Percentiles rank a stretch among this genome's conserved stretches.
These are phyloP conservation scores for Escallonia rubra DNA, from an alignment of 129 eudicot species.

Conservation along the genomic window DNA sequence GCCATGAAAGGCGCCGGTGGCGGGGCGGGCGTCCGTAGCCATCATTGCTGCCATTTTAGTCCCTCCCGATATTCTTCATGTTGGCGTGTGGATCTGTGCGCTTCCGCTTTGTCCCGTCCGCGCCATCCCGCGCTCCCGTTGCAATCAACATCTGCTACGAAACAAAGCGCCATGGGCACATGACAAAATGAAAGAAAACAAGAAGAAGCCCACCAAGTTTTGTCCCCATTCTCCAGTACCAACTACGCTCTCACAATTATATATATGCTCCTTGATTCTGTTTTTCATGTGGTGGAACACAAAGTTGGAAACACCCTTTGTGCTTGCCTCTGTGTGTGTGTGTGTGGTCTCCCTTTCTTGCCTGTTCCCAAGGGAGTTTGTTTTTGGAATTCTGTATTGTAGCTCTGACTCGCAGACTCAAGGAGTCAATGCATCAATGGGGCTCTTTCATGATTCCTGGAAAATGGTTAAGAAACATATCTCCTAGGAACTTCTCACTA, in stretches of 20 bases:
- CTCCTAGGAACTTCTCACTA: no score
- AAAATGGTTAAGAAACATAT: no score
- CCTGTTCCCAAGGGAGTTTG: neutral
- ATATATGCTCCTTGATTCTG: neutral
- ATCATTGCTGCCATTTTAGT: neutral
- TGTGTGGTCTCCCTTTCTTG: neutral
- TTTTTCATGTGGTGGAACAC: neutral
- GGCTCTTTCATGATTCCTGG: no score
- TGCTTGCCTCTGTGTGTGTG: no score
- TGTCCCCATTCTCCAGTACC: no score
- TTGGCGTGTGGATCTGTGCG: neutral
- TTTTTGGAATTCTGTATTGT: neutral
- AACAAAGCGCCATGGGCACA: no score
- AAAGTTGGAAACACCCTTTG: neutral
- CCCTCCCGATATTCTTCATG: no score
- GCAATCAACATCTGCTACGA: neutral
- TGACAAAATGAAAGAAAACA: no score
- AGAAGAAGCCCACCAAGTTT: no score
- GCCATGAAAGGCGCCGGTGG: constrained; percentile 7
- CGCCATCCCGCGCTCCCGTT: neutral
- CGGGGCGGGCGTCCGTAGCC: neutral
- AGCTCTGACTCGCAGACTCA: no score
- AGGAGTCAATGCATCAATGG: no score
- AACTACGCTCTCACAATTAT: neutral
- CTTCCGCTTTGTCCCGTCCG: neutral